Percentiles rank a stretch among this genome's conserved stretches.
phyloP scores from a whole-genome alignment of 2,329 filamentous ascomycete genomes.

The Boeremia exigua region DNA sequence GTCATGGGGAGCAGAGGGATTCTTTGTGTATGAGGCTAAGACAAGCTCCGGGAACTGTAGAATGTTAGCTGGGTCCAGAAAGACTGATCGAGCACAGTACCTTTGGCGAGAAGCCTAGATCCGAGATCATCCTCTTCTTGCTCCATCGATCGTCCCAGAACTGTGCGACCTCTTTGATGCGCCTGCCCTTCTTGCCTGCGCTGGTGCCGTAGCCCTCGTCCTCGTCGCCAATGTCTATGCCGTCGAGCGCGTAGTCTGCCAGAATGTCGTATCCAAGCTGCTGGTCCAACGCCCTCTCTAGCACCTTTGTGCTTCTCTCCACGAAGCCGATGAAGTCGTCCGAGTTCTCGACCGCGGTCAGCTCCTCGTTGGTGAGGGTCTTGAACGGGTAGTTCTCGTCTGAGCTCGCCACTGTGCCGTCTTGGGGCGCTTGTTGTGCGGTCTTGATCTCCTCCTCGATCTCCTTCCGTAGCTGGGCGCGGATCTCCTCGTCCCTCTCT shows the following conservation, averaged over 20 bases:
- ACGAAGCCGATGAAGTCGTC: conserved; percentile 95
- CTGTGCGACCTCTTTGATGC: conserved; percentile 86
- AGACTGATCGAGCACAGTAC: conserved; percentile 44
- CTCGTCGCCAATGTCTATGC: conserved; percentile 79
- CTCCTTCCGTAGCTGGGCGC: conserved; percentile 82
- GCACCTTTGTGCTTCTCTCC: conserved; percentile 93
- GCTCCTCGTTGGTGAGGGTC: conserved; percentile 80
- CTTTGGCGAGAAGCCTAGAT: conserved; percentile 93
- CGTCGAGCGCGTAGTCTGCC: conserved; percentile 88
- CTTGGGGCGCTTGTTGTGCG: conserved; percentile 57
- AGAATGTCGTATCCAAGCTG: conserved; percentile 96
- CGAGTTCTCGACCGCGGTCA: conserved; percentile 87
- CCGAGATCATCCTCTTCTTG: conserved; percentile 96
- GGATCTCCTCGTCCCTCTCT: conserved; percentile 86
- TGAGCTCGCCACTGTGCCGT: conserved; percentile 54
- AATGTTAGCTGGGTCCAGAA: conserved; percentile 23
- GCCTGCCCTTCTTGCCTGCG: conserved; percentile 72
- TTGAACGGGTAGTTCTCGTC: conserved; percentile 73
- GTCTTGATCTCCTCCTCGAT: conserved; percentile 88
- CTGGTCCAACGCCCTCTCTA: conserved; percentile 92
- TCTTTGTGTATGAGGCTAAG: conserved; percentile 95
- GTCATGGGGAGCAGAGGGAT: conserved; percentile 91
- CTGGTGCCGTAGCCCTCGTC: conserved; percentile 74
- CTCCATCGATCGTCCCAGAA: conserved; percentile 97
- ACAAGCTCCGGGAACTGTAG: conserved; percentile 82